Evolutionary conservation across 176 grass and related monocot species (phyloP), one percentile per base, ranked within the genome.

Genomic region (Luzula sylvatica): DNA sequence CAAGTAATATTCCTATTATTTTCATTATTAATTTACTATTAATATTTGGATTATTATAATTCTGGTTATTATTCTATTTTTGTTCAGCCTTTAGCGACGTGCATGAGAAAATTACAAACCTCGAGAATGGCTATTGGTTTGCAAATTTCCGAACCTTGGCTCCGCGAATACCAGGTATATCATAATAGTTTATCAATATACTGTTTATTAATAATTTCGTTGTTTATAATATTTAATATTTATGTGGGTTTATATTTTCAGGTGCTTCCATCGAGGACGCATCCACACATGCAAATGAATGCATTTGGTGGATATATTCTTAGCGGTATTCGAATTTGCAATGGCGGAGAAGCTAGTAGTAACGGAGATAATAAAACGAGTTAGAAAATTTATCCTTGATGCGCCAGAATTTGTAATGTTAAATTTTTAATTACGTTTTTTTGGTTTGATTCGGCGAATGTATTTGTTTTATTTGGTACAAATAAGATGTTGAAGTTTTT

Each of bases 241-340:
- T 46, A 15, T 63, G n/a, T 67, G 28, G 20, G 20, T 47, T 53
- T 4, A 21, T 16, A 60, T 69, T 5, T 44, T 44, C 64, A 96
- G 92, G 85, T 96, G 17, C 92, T 96, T 71, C 81, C 85, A 38
- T 86, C 52, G 2, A 77, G 84, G 15, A 89, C 74, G 23, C 92
- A 96, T 66, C 92, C 81, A 12, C 71, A 80, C 65, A 96, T 86
- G 84, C 84, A 86, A 73, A 96, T 89, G 90, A 82, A 88, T 60
- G 78, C 77, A 15, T 96, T 89, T 71, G 84, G 81, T 15, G 90
- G 90, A 53, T 96, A 96, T 39, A 76, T 82, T 55, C 53, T 96
- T 55, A 96, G 83, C 7, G 90, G 90, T 22, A 76, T 65, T 59
- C 69, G 55, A 71, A 73, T 82, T 52, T 74, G 78, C 51, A 65